Percentiles rank a stretch among this genome's conserved stretches.
Conservation (phyloP, 164 flowering plant genomes). For the Tetracentron sinense region DNA sequence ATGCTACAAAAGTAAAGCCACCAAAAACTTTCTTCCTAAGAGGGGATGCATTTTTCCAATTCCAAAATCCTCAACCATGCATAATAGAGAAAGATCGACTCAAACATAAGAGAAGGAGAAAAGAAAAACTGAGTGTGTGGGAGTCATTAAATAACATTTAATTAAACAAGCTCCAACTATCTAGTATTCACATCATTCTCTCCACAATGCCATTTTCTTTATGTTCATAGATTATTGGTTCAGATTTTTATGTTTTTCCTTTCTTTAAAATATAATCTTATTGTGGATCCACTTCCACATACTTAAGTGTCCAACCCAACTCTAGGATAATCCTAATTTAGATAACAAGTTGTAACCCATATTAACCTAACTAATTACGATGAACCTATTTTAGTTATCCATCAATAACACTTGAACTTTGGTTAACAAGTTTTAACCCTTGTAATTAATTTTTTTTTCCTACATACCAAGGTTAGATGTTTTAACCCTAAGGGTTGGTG, state of each 20-base stretch:
- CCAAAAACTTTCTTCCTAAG: constrained; percentile 21
- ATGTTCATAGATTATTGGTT: neutral
- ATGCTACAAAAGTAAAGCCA: constrained; percentile 26
- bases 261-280: neutral
- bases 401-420: too few relatives aligned
- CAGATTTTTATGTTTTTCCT: neutral
- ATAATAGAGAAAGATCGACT: neutral
- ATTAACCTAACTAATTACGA: too few relatives aligned
- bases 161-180: neutral
- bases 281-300: neutral
- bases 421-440: too few relatives aligned
- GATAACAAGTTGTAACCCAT: too few relatives aligned
- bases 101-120: neutral
- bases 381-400: too few relatives aligned
- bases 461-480: too few relatives aligned
- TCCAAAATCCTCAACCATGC: constrained; percentile 10
- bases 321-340: too few relatives aligned
- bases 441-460: too few relatives aligned
- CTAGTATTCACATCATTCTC: neutral
- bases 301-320: neutral
- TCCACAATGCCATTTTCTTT: neutral
- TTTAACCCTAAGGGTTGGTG: too few relatives aligned
- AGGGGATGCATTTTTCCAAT: constrained; percentile 16
- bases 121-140: neutral
- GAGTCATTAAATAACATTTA: too few relatives aligned